Percentiles rank a stretch among this genome's conserved stretches.
phyloP scores from a whole-genome alignment of 371 early-diverging fungal genomes.

The Mortierella polycephala region DNA sequence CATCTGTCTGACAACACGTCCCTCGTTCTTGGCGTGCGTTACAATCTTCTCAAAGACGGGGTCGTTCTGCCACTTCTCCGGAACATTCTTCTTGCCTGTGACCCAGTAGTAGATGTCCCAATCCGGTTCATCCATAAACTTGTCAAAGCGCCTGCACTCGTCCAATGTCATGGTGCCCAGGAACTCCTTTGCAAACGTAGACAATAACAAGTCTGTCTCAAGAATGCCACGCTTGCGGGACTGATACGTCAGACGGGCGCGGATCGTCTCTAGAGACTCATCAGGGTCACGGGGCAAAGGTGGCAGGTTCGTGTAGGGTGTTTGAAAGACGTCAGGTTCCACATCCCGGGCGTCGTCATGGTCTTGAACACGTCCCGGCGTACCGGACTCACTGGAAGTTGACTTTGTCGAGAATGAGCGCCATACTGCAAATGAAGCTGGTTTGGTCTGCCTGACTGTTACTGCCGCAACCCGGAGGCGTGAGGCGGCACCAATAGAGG shows the following conservation, averaged over 20 bases:
- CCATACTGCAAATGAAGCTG: conserved; percentile 1
- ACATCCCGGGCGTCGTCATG: conserved; percentile 51
- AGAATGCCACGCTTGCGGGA: conserved; percentile 96
- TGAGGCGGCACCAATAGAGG: too few relatives aligned
- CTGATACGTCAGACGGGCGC: conserved; percentile 87
- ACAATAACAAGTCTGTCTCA: conserved; percentile 91
- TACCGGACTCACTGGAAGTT: conserved; percentile 4
- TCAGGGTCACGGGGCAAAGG: conserved; percentile 68
- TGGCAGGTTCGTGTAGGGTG: conserved; percentile 70
- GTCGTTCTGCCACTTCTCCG: conserved; percentile 63
- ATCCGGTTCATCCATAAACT: conserved; percentile 90
- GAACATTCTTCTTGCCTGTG: conserved; percentile 74
- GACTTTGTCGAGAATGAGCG: conserved; percentile 33
- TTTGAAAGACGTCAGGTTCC: conserved; percentile 50
- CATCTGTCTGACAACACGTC: conserved; percentile 76
- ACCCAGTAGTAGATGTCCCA: conserved; percentile 98
- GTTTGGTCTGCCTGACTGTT: too few relatives aligned
- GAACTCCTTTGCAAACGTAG: conserved; percentile 84
- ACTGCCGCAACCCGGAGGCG: too few relatives aligned
- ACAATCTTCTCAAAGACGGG: conserved; percentile 69
- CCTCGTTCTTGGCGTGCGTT: conserved; percentile 76
- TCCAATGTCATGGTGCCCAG: conserved; percentile 62
- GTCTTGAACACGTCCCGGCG: conserved; percentile 22
- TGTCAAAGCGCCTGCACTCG: conserved; percentile 83
- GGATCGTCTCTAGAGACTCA: conserved; percentile 74